Evolutionary conservation across 106 monocot species (phyloP), one percentile per base, ranked within the genome.

Genomic region (Ottelia alismoides): DNA sequence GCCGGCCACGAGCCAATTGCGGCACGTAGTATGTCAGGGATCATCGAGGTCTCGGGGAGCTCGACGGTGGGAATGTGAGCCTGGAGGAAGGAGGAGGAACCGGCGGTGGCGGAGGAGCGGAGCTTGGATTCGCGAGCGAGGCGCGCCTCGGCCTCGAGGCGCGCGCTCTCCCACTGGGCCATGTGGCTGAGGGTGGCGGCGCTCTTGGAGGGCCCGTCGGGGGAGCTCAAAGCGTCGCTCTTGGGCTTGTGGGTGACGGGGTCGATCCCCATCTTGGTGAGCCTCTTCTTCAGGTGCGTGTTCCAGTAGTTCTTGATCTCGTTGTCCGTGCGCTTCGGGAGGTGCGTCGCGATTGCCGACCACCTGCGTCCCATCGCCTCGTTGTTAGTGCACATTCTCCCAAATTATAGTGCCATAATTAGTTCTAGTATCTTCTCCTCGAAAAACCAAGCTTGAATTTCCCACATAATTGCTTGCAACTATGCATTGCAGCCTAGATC

Each of bases 241-340:
- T 60, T 81, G 16, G 78, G 69, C 70, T 87, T 87, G 78, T 81
- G 87, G 46, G 87, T 87, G 35, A 69, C 74, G 1, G 87, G 87
- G 30, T 87, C 87, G 35, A 81, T 87, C 47, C 87, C 87, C 87
- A 87, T 78, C 72, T 81, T 87, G 11, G 87, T 29, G 23, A 87
- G 65, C 31, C 81, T 47, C 72, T 87, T 87, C 72, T 87, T 81
- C 21, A 87, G 55, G 53, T 87, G 87, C 20, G 87, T 81, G 77
- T 87, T 87, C 87, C 87, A 87, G 59, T 81, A 81, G 59, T 87
- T 87, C 78, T 87, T 87, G 64, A 87, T 81, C 81, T 87, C 87
- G 24, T 87, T 87, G 65, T 87, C 87, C 0, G 87, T 87, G 46
- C 87, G 52, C 71, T 81, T 81, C 3, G 87, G 81, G 22, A 87